Percentiles rank a stretch among this genome's conserved stretches.
phyloP scores from a whole-genome alignment of 1,139 yeast species.

The Saccharomycopsis phalli region DNA sequence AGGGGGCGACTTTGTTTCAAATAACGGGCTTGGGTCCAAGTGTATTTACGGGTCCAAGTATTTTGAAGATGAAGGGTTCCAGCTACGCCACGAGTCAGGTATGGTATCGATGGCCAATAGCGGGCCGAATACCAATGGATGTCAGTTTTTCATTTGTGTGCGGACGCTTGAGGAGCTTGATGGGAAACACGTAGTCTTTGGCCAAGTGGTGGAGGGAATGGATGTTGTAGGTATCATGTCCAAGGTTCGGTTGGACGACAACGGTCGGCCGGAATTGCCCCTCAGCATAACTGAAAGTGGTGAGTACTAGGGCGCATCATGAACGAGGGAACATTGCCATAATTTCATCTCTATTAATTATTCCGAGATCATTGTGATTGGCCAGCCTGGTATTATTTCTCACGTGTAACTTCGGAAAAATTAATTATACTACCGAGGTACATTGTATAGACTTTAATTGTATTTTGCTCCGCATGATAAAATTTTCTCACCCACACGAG shows the following conservation, averaged over 20 bases:
- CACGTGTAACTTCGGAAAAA: too few relatives aligned
- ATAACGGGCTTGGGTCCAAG: constrained; percentile 14
- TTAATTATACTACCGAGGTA: too few relatives aligned
- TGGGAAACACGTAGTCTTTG: constrained; percentile 98
- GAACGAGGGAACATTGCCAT: too few relatives aligned
- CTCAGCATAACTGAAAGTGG: constrained; percentile 13
- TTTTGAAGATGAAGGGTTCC: constrained; percentile 92
- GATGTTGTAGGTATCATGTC: constrained; percentile 79
- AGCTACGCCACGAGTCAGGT: constrained; percentile 78
- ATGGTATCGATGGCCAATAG: constrained; percentile 98
- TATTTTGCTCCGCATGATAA: too few relatives aligned
- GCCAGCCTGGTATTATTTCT: too few relatives aligned
- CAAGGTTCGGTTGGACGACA: constrained; percentile 8
- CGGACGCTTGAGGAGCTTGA: constrained; percentile 94
- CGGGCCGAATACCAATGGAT: constrained; percentile 99
- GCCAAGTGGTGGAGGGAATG: constrained; percentile 88
- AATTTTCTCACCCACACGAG: too few relatives aligned
- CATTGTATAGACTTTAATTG: too few relatives aligned
- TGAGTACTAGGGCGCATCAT: constrained; percentile 2
- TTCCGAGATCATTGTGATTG: too few relatives aligned
- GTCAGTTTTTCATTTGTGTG: constrained; percentile 97
- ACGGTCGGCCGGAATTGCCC: constrained; percentile 8
- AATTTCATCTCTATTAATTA: too few relatives aligned
- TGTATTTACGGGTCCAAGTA: constrained; percentile 2
- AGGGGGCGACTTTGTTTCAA: constrained; percentile 13